Base-by-base conservation (phyloP, 805 yeast species). In the Lipomyces orientalis region DNA sequence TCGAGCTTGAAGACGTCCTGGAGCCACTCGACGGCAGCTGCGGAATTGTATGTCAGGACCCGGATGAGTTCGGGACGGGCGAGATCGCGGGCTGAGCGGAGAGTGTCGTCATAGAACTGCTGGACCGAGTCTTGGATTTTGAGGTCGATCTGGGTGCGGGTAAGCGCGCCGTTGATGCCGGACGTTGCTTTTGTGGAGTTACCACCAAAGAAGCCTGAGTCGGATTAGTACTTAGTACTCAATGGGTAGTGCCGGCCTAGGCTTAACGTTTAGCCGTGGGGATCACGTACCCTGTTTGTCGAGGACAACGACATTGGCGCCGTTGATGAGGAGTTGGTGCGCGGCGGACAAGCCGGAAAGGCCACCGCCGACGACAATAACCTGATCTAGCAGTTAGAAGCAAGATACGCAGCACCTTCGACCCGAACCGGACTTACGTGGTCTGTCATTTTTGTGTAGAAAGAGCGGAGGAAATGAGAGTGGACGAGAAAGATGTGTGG, bases 101-200 rank as follows among this genome's bases (percentile, higher is more conserved):
- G 75, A 0, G 95, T 89, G 75, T 91, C 97, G 6, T 84, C 76
- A 66, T 84, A 84, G 75, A 91, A 91, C 61, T 81, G 79, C 29
- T 85, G 85, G 3, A 85, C 85, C 0, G 87, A 79, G 74, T 91
- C 97, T 39, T 80, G 75, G 52, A 88, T 82, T 7, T 80, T 75
- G 43, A 81, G 76, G 7, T 77, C 78, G 46, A 81, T 79, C 75
- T 90, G 97, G 4, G 89, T 85, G 19, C 83, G 74, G 0, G 96
- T 88, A 49, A 83, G 79, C 0, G 90, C 88, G n/a, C 95, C 97
- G 74, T 87, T 87, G 71, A 87, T 87, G 6, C 90, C 90, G 0
- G 88, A 84, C 0, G 90, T 86, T 1, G 90, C 90, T 74, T 87
- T 87, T 31, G 88, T 87, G 59, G 88, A 85, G 73, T 87, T 87